Percentiles rank a stretch among this genome's conserved stretches.
Evolutionary conservation across 2,329 filamentous ascomycete genomes (phyloP).

Genomic region (Corinectria fuckeliana): DNA sequence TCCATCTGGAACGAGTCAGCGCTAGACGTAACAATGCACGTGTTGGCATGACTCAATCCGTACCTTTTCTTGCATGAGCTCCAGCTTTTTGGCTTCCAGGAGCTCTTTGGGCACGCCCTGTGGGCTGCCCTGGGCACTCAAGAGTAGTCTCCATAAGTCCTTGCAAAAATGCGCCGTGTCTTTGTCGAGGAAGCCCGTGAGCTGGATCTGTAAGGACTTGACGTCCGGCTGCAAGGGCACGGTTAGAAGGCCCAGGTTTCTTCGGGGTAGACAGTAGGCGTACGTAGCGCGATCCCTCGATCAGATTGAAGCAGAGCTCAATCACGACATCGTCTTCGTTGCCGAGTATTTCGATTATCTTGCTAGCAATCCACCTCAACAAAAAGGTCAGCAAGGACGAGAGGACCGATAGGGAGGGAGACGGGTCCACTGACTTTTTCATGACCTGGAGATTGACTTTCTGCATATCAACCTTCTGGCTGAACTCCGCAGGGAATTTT

Average conservation of each 20-base stretch:
- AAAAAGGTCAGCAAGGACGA: slow-evolving; percentile 23
- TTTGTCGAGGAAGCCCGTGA: slow-evolving; percentile 94
- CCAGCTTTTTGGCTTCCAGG: slow-evolving; percentile 93
- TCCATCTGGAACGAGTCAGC: slow-evolving; percentile 66
- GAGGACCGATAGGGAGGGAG: background rate
- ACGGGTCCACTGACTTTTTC: slow-evolving; percentile 77
- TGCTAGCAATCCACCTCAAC: slow-evolving; percentile 89
- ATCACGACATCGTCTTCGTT: slow-evolving; percentile 96
- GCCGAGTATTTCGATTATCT: slow-evolving; percentile 86
- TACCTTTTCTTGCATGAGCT: slow-evolving; percentile 95
- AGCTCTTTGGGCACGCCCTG: slow-evolving; percentile 94
- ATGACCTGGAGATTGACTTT: slow-evolving; percentile 98
- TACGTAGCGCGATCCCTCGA: slow-evolving; percentile 80
- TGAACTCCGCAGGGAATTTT: slow-evolving; percentile 94
- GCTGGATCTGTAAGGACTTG: slow-evolving; percentile 91
- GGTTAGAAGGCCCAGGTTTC: slow-evolving; percentile 34
- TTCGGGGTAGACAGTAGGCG: slow-evolving; percentile 40
- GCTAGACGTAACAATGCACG: background rate
- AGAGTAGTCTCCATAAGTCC: slow-evolving; percentile 87
- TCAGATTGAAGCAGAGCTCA: slow-evolving; percentile 75
- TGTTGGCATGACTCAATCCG: background rate
- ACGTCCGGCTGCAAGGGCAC: slow-evolving; percentile 77
- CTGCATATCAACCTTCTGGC: slow-evolving; percentile 92
- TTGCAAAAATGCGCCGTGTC: slow-evolving; percentile 90
- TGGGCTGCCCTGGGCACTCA: slow-evolving; percentile 87